These are phyloP conservation scores for Pleurotus tuber-regium DNA, from an alignment of 768 basidiomycete genomes.

Conservation along the genomic window DNA sequence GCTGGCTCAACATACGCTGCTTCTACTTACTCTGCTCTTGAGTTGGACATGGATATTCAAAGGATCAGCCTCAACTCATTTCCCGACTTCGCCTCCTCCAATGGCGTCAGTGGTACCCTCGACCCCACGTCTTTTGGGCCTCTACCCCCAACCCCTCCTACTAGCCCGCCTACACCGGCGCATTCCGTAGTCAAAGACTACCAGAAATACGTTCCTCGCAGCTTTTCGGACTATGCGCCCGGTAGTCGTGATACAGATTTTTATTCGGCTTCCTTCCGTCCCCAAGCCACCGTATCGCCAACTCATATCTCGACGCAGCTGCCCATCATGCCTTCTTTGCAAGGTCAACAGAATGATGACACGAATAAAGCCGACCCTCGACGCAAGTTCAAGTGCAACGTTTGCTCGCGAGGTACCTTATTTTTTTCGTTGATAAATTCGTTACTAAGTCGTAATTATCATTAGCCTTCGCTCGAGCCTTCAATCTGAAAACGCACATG, in stretches of 20 bases:
- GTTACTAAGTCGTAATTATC: slow-evolving; percentile 14
- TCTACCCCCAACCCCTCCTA: slow-evolving; percentile 56
- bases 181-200: slow-evolving; percentile 28
- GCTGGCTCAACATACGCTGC: slow-evolving; percentile 48
- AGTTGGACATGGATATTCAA: slow-evolving; percentile 75
- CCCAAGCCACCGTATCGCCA: slow-evolving; percentile 54
- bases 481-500: slow-evolving; percentile 94
- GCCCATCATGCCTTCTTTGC: slow-evolving; percentile 41
- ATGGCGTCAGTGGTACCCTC: slow-evolving; percentile 40
- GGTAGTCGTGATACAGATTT: slow-evolving; percentile 45
- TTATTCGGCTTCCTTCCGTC: slow-evolving; percentile 38
- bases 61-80: slow-evolving; percentile 34
- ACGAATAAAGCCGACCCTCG: slow-evolving; percentile 62
- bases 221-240: slow-evolving; percentile 68
- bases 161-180: slow-evolving; percentile 41
- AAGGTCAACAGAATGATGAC: slow-evolving; percentile 37
- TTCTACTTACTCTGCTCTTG: slow-evolving; percentile 55
- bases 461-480: slow-evolving; percentile 86
- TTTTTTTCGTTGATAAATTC: slow-evolving; percentile 5
- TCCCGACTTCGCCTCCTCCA: slow-evolving; percentile 25
- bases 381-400: slow-evolving; percentile 75
- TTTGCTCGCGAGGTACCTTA: slow-evolving; percentile 66
- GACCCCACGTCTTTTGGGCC: slow-evolving; percentile 61
- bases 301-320: slow-evolving; percentile 51
- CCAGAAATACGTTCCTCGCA: slow-evolving; percentile 42